These are phyloP conservation scores for Fusarium euwallaceae DNA, from an alignment of 2,329 filamentous ascomycete species.

Conservation along the genomic window DNA sequence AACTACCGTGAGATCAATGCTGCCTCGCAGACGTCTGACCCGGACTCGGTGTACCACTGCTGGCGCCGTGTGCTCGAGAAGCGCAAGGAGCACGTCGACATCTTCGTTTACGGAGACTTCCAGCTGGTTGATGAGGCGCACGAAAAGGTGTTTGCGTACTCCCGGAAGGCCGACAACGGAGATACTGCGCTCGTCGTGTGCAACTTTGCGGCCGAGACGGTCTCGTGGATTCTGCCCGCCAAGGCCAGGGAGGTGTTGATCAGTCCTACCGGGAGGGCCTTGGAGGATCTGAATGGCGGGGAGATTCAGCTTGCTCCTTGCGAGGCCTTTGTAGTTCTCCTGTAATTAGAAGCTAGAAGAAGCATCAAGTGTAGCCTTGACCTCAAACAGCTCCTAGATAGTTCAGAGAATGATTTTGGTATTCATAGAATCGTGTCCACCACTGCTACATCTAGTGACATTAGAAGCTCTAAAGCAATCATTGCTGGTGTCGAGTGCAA, in stretches of 20 bases:
- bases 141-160: constrained; percentile 55
- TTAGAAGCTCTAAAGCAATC: neutral
- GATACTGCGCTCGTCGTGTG: constrained; percentile 53
- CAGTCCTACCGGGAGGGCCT: constrained; percentile 49
- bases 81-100: constrained; percentile 70
- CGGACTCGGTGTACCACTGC: constrained; percentile 68
- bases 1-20: constrained; percentile 75
- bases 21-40: constrained; percentile 62
- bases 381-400: constrained; percentile 49
- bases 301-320: constrained; percentile 52
- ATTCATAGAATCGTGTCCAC: neutral
- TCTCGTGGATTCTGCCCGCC: constrained; percentile 49
- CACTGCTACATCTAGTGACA: neutral
- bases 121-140: constrained; percentile 54
- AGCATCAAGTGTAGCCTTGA: constrained; percentile 9
- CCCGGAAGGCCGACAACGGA: constrained; percentile 49
- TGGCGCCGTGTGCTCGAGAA: constrained; percentile 71
- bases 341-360: constrained; percentile 31
- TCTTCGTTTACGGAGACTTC: constrained; percentile 76
- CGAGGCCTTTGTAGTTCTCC: constrained; percentile 53
- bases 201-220: constrained; percentile 53
- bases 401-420: neutral
- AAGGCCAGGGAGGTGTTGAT: constrained; percentile 51
- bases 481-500: neutral
- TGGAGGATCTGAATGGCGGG: constrained; percentile 44